These are phyloP conservation scores for Platanthera guangdongensis DNA, from an alignment of 106 monocot species.

Conservation along the genomic window DNA sequence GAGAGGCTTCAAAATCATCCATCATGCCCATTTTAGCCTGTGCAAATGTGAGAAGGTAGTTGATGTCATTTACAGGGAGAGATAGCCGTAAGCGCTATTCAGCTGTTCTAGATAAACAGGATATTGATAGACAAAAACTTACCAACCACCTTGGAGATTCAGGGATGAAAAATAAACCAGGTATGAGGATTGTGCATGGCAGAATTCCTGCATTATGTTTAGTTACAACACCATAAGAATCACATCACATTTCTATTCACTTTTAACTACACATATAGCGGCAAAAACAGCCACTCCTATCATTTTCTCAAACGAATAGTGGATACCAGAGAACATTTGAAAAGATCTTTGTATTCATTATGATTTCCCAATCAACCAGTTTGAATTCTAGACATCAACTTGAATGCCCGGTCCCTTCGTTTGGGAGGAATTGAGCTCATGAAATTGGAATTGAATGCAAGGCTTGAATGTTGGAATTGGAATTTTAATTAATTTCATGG, in stretches of 20 bases:
- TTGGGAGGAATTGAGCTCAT: too few relatives aligned
- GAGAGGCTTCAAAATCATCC: slow-evolving; percentile 80
- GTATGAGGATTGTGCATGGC: slow-evolving; percentile 85
- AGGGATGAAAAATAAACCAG: slow-evolving; percentile 88
- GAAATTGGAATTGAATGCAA: too few relatives aligned
- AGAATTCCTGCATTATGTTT: slow-evolving; percentile 43
- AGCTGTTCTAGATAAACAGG: not conserved
- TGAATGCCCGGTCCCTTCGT: too few relatives aligned
- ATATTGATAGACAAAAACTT: not conserved
- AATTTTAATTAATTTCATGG: too few relatives aligned
- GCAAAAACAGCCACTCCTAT: not conserved
- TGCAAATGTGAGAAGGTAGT: not conserved
- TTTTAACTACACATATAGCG: not conserved
- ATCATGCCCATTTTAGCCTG: slow-evolving; percentile 94
- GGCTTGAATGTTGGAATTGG: too few relatives aligned
- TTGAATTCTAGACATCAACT: not conserved
- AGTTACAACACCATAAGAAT: not conserved
- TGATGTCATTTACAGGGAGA: not conserved
- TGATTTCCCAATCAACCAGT: not conserved
- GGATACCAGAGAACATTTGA: not conserved
- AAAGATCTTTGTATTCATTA: not conserved
- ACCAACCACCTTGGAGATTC: slow-evolving; percentile 98
- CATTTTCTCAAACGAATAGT: not conserved
- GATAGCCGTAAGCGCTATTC: not conserved
- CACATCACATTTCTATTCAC: not conserved